A percentile compares a stretch with the other conserved stretches of the same genome.
Evolutionary conservation across 2,329 filamentous ascomycete species (phyloP).

Genomic region (Epichloe typhina): DNA sequence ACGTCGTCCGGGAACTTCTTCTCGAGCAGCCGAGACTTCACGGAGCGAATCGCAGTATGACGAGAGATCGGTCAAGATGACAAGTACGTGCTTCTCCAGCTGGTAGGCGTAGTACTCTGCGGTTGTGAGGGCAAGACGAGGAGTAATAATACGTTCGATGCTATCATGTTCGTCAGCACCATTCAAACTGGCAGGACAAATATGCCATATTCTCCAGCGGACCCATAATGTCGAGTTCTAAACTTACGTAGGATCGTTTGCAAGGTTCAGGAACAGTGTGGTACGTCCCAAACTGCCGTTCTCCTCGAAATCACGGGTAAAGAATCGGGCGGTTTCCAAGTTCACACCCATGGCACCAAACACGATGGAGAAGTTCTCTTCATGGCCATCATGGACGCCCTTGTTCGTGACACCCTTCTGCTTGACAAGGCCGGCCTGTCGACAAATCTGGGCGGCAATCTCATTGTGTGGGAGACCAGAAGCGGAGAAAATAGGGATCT

Average conservation of each 20-base stretch:
- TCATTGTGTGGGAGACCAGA: constrained; percentile 98
- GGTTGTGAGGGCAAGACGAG: constrained; percentile 92
- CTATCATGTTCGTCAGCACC: constrained; percentile 28
- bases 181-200: not conserved
- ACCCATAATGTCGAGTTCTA: not conserved
- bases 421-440: constrained; percentile 87
- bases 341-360: constrained; percentile 99
- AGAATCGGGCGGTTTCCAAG: constrained; percentile 96
- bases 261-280: constrained; percentile 96
- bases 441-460: constrained; percentile 96
- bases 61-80: constrained; percentile 95
- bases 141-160: constrained; percentile 99
- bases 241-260: constrained; percentile 91
- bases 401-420: constrained; percentile 70
- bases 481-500: constrained; percentile 98
- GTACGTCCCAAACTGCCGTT: constrained; percentile 97
- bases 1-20: constrained; percentile 98
- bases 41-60: constrained; percentile 98
- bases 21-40: constrained; percentile 93
- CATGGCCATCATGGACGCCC: constrained; percentile 89
- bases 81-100: constrained; percentile 97
- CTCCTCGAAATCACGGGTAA: constrained; percentile 96
- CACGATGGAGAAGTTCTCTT: constrained; percentile 99
- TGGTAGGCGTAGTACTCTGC: constrained; percentile 99
- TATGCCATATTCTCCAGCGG: too few species aligned